Evolutionary conservation across 2,329 filamentous ascomycete species (phyloP).

Genomic region (Penicillium sp.): DNA sequence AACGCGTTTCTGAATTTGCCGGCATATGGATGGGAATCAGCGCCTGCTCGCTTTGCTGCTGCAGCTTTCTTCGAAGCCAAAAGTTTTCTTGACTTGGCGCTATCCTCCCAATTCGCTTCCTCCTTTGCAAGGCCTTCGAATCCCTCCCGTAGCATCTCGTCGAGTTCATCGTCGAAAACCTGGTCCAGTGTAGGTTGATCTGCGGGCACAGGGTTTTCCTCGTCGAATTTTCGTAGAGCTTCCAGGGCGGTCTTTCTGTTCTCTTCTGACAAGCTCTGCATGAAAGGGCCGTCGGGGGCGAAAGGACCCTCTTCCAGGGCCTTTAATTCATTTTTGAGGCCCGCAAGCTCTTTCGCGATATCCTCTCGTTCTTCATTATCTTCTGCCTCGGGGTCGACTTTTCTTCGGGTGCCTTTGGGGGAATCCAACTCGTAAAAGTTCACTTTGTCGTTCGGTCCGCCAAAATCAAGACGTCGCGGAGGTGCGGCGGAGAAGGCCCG

Average conservation of each 20-base stretch:
- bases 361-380: conserved; percentile 39
- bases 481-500: conserved; percentile 36
- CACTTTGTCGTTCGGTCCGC: conserved; percentile 44
- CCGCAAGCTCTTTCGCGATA: conserved; percentile 40
- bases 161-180: conserved; percentile 45
- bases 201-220: conserved; percentile 33
- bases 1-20: conserved; percentile 44
- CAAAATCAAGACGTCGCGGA: conserved; percentile 33
- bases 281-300: conserved; percentile 46
- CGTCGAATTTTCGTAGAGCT: conserved; percentile 45
- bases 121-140: conserved; percentile 40
- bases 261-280: conserved; percentile 43
- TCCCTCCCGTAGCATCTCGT: conserved; percentile 42
- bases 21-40: conserved; percentile 41
- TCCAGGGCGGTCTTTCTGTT: conserved; percentile 45
- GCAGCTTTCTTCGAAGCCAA: conserved; percentile 25
- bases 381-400: conserved; percentile 44
- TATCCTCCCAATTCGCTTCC: conserved; percentile 39
- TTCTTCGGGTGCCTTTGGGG: conserved; percentile 36
- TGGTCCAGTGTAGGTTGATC: conserved; percentile 34
- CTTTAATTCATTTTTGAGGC: conserved; percentile 44
- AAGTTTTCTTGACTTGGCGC: conserved; percentile 20
- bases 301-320: conserved; percentile 46
- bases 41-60: conserved; percentile 36
- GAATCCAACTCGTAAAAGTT: conserved; percentile 48